Base-by-base conservation (phyloP, 192 early-diverging fungal species). In the Coemansia sp. region DNA sequence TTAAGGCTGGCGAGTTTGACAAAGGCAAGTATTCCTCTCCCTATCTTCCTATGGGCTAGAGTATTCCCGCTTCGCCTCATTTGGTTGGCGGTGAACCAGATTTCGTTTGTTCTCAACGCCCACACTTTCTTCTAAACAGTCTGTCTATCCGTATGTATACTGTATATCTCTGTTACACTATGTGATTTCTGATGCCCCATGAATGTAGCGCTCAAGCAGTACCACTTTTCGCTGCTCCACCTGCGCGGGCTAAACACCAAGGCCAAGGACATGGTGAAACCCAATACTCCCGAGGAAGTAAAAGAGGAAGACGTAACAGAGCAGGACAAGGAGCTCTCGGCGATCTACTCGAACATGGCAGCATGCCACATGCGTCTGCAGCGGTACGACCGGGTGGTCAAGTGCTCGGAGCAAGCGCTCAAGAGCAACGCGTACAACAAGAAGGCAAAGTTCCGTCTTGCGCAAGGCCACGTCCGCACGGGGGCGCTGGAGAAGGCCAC, bases 381-480 rank as follows among this genome's bases (percentile, higher is more conserved):
- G 18, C 32, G 64, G 26, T 32, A 56, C 10, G 63, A 56, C 19
- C 71, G 74, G 48, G 69, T 68, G 37, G 63, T 70, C 13, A 54
- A 43, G 62, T 74, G 69, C 26, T 75, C 80, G 3, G 41, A 74
- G 21, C 48, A 63, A 1, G 80, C 80, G 54, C 65, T 77, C 43
- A 70, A 77, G 63, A 26, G 38, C 45, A 77, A 83, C 59, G 71
- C 75, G 23, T 77, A 75, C 64, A 83, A 83, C 67, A 63, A 58
- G 38, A 83, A 83, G 75, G 80, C 80, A 45, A 77, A 77, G 66
- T 83, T 83, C 66, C 58, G 69, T 19, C 75, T 77, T 23, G 80
- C 57, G n/a, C 80, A 83, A 68, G 71, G 75, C 41, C 57, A 74
- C 12, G 49, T 77, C 23, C 75, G 72, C 68, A 69, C 72, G 38